Conservation (phyloP, 257 asterid genomes). For the Solanum infundibuliforme region DNA sequence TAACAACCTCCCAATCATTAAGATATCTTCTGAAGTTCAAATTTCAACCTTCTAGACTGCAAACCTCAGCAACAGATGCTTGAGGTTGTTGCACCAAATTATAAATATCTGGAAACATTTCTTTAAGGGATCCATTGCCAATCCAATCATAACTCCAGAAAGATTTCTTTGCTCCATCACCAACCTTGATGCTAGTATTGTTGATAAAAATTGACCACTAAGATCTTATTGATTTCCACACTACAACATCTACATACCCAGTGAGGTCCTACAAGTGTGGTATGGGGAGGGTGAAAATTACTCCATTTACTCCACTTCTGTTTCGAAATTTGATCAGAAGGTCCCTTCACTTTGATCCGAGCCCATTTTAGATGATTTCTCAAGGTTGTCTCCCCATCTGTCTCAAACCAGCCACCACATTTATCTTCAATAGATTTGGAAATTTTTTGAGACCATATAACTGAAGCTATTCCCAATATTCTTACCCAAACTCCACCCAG, state of each 20-base stretch:
- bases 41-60: background rate
- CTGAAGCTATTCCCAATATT: background rate
- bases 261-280: background rate
- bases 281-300: background rate
- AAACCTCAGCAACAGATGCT: background rate
- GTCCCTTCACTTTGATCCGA: background rate
- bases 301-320: background rate
- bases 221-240: background rate
- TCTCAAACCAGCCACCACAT: background rate
- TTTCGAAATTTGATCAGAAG: background rate
- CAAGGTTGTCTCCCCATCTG: background rate
- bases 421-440: background rate
- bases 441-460: background rate
- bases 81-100: background rate
- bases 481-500: background rate
- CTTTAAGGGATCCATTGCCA: background rate
- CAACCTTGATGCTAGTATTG: background rate
- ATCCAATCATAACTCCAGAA: background rate
- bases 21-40: background rate
- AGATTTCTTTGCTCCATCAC: background rate
- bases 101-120: background rate
- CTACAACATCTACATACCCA: background rate
- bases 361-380: background rate
- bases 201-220: background rate
- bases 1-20: background rate